Evolutionary conservation across 1,139 yeast species (phyloP).

Genomic region (Candida frijolesensis): DNA sequence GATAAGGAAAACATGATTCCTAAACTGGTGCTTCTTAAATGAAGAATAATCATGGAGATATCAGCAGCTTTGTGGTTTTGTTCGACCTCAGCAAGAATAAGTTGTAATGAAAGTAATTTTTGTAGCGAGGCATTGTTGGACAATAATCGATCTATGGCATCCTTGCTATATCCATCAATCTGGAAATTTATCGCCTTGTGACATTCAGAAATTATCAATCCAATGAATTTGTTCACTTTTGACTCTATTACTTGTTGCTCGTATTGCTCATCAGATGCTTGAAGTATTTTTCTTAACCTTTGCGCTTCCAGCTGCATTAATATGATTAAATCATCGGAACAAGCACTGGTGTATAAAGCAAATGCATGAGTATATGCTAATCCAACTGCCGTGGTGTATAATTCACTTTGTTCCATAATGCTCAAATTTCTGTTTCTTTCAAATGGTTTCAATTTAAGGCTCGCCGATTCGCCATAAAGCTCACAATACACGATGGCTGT

Average conservation of each 20-base stretch:
- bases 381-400: constrained; percentile 54
- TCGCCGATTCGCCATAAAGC: constrained; percentile 19
- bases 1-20: constrained; percentile 75
- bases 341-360: constrained; percentile 64
- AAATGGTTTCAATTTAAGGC: constrained; percentile 32
- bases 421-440: constrained; percentile 24
- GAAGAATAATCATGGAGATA: constrained; percentile 69
- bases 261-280: constrained; percentile 37
- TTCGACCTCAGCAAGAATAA: constrained; percentile 60
- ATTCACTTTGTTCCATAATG: constrained; percentile 26
- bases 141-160: constrained; percentile 68
- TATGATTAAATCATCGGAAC: constrained; percentile 68
- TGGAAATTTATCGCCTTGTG: constrained; percentile 72
- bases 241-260: constrained; percentile 15
- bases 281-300: constrained; percentile 29
- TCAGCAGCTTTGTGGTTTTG: constrained; percentile 48
- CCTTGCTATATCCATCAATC: constrained; percentile 61
- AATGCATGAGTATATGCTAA: constrained; percentile 67
- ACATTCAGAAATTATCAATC: constrained; percentile 58
- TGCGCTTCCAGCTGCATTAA: constrained; percentile 51
- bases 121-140: constrained; percentile 69
- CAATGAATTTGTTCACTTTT: constrained; percentile 38
- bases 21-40: constrained; percentile 70
- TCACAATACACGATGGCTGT: constrained; percentile 48
- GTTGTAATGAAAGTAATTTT: constrained; percentile 63